Evolutionary conservation across 1,139 yeast genomes (phyloP), one percentile per base, ranked within the genome.

Genomic region (Suhomyces atakaporum): DNA sequence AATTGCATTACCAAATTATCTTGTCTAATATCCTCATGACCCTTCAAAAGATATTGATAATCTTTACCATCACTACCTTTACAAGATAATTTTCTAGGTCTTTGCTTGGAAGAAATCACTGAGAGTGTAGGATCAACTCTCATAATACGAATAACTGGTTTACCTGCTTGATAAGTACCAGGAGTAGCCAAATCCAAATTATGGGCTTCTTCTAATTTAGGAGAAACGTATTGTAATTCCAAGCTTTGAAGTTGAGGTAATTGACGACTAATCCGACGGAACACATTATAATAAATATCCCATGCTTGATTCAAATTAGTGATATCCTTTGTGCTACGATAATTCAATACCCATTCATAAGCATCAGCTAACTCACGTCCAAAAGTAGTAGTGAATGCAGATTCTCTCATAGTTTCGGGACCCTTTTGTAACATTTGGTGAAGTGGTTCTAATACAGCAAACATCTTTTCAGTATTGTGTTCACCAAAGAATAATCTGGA

Each of bases 1-100:
- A 94, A 69, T 60, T 94, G 99, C 98, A 94, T 94, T 20, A 92
- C 99, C 58, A 94, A 73, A 54, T 89, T 88, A 66, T 94, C 99
- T 60, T 94, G 99, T 54, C 99, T 79, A 41, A 92, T 88, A 72
- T 94, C 99, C 63, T 94, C 99, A 56, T 94, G 98, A 1, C 97
- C 98, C 64, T 94, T 94, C 54, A 94, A 69, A 1, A 71, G 64
- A 61, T 81, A 94, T 49, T 77, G 84, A 54, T 94, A 88, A 26
- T 83, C 88, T 51, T 85, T 86, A 43, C 98, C 98, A 58, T 94
- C 97, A 53, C 87, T 84, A 12, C 97, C 98, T 46, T 74, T 73
- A 36, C 89, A 77, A 9, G 81, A 74, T 40, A 88, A 59, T 49
- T 87, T 81, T 55, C 99, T 78, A 3, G 99, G 99, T 51, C 98